Base-by-base conservation (phyloP, 495 filamentous ascomycete species). In the Chaetomidium leptoderma region DNA sequence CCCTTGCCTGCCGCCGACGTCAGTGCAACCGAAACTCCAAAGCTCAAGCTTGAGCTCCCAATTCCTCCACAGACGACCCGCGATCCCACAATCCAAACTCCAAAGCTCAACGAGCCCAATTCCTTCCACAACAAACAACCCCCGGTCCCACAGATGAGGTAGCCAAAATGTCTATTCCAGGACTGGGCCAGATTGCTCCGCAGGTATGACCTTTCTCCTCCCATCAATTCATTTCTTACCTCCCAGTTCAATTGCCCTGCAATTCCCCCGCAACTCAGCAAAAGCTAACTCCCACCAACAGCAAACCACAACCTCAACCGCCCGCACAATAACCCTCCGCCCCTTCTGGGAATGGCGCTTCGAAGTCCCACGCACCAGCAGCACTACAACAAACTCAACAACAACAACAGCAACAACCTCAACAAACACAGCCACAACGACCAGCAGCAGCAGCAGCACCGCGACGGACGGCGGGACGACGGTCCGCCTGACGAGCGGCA, bases 331-430 rank as follows among this genome's bases (percentile, higher is more conserved):
- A 35, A 63, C 61, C 47, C 77, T 83, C 52, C 70, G 70, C 23
- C 74, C 75, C 24, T 74, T 75, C 53, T 76, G 77, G 72, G 93
- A 98, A 80, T 98, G 89, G 86, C 83, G 93, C 56, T 98, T 98
- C 76, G 88, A 96, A 66, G 88, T 95, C 29, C 81, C 87, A 26
- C 86, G 84, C 66, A 57, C n/a, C 51, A 29, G 21, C 47, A 50
- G 30, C 19, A 52, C 3, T 7, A n/a, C n/a, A n/a, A n/a, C n/a
- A n/a, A n/a, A n/a, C n/a, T n/a, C n/a, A n/a, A n/a, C n/a, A n/a
- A n/a, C n/a, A n/a, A n/a, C n/a, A n/a, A n/a, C n/a, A n/a, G n/a
- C n/a, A n/a, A n/a, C n/a, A n/a, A n/a, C n/a, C n/a, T n/a, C n/a
- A n/a, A n/a, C n/a, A n/a, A n/a, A n/a, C n/a, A n/a, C n/a, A n/a